Base-by-base conservation (phyloP, 1,139 yeast genomes). In the Sugiyamaella neomexicana region DNA sequence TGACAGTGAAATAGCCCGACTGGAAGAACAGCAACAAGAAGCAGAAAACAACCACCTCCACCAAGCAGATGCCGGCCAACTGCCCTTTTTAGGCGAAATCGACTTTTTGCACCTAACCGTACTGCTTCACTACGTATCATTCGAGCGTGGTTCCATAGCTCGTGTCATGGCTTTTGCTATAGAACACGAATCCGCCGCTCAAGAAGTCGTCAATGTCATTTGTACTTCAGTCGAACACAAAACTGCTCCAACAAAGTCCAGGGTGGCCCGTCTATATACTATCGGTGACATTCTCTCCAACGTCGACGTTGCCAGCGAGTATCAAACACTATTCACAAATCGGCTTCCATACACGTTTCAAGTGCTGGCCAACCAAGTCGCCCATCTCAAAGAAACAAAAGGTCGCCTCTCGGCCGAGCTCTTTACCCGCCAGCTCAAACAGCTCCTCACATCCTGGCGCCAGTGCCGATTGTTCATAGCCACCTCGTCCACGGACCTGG, bases 101-200 rank as follows among this genome's bases (percentile, higher is more conserved):
- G 47, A 38, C 3, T 15, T 49, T 23, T 49, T 52, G 17, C 68
- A 65, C 46, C 52, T 66, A 41, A 54, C 55, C 32, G 55, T 62
- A 12, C 61, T 66, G 13, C 54, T 66, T 36, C 62, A 60, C 49
- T 62, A 65, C 47, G 57, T 60, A n/a, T 56, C 67, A 12, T 51
- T 54, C 44, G 61, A 66, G 13, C 56, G 71, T 15, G 68, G 70
- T 9, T 58, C 65, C 8, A 64, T 68, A 23, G 71, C 71, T 4
- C 60, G 70, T 9, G 59, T 65, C 25, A 64, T 63, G 60, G 68
- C 66, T 9, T 68, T 68, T 60, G 70, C 68, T 10, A 55, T 67
- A 32, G 61, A 63, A 16, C 63, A 66, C 51, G 60, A 61, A 12
- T 46, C 51, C 23, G 62, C 61, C 9, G 63, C 66, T 7, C 54